Conservation (phyloP, 2,329 filamentous ascomycete genomes). For the Pseudogymnoascus sp. region DNA sequence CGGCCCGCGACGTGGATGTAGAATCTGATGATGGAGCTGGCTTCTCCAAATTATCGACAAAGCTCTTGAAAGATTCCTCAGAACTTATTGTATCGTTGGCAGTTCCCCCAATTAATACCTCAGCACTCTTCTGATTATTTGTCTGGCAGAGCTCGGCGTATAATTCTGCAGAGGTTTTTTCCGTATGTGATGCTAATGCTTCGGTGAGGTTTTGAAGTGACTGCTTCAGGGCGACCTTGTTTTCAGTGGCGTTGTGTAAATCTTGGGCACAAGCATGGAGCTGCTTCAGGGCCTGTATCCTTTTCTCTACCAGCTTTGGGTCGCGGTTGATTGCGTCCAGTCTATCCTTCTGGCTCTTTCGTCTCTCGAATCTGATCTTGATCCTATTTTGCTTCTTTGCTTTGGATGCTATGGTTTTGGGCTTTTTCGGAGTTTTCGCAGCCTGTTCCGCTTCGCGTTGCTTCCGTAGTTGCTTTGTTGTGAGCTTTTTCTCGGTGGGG, state of each 20-base stretch:
- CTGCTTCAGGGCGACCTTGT: slow-evolving; percentile 7
- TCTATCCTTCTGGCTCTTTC: slow-evolving; percentile 5
- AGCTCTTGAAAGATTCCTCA: slow-evolving; percentile 1
- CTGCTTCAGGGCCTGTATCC: neutral
- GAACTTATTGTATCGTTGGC: neutral
- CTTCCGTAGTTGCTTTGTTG: slow-evolving; percentile 1
- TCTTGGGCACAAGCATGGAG: slow-evolving; percentile 2
- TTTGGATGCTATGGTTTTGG: neutral
- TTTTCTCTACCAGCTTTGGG: neutral
- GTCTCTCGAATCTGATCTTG: slow-evolving; percentile 6
- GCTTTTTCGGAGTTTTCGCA: slow-evolving; percentile 1
- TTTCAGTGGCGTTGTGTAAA: neutral
- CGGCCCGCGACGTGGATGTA: neutral
- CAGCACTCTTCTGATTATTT: neutral
- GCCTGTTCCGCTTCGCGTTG: slow-evolving; percentile 4
- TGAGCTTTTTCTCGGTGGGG: neutral
- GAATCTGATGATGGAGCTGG: neutral
- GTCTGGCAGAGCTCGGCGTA: slow-evolving; percentile 6
- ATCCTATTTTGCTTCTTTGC: slow-evolving; percentile 7
- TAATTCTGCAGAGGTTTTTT: neutral
- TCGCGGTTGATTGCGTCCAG: neutral
- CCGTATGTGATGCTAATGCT: neutral
- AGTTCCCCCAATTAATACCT: neutral
- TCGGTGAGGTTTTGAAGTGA: neutral
- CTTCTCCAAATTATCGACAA: slow-evolving; percentile 1